phyloP scores from a whole-genome alignment of 1,284 basidiomycete genomes.

The Trichosporon coremiiforme region DNA sequence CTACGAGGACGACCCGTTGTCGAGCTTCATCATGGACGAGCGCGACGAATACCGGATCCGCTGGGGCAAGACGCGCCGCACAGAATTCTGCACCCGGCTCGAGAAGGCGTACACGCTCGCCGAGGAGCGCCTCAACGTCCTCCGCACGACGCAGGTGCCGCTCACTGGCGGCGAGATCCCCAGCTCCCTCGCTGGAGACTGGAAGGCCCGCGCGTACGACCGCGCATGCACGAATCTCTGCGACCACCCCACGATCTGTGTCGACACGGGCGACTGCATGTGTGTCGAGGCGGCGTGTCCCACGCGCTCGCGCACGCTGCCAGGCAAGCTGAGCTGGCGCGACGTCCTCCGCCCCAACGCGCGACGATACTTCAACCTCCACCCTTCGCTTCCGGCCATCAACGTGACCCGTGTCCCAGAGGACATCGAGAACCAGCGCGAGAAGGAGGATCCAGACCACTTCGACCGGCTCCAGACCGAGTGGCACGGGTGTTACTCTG shows the following conservation, averaged over 20 bases:
- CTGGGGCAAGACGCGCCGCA: conserved; percentile 35
- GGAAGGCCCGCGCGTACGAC: conserved; percentile 32
- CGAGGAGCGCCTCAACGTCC: conserved; percentile 26
- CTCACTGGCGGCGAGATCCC: conserved; percentile 29
- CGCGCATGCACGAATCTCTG: conserved; percentile 41
- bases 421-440: conserved; percentile 29
- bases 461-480: conserved; percentile 34
- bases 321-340: conserved; percentile 35
- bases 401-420: conserved; percentile 38
- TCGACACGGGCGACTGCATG: conserved; percentile 46
- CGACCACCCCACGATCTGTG: conserved; percentile 45
- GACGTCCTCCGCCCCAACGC: conserved; percentile 43
- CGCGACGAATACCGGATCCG: conserved; percentile 23
- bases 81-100: conserved; percentile 34
- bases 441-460: conserved; percentile 26
- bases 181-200: conserved; percentile 33
- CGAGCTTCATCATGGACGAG: conserved; percentile 35
- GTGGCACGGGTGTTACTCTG: conserved; percentile 40
- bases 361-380: conserved; percentile 34
- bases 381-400: conserved; percentile 31
- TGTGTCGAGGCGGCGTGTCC: conserved; percentile 38
- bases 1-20: conserved; percentile 40
- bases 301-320: conserved; percentile 27
- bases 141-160: conserved; percentile 23
- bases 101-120: conserved; percentile 25